Conservation (phyloP, 441 rosid genomes). For the Jatropha podagrica region DNA sequence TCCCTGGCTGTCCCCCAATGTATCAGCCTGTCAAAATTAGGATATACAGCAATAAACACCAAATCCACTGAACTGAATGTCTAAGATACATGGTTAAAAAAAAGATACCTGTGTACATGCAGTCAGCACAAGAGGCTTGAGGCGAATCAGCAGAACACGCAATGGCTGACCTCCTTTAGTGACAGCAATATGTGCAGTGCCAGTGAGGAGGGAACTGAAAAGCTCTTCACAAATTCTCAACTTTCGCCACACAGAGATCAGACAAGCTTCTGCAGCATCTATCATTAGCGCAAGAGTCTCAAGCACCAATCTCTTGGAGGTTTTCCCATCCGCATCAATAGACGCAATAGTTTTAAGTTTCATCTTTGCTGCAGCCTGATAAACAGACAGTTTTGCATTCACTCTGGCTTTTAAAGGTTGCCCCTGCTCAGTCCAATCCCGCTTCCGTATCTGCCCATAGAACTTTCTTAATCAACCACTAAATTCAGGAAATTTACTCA, state of each 20-base stretch:
- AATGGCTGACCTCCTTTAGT: conserved; percentile 89
- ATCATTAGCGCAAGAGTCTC: conserved; percentile 80
- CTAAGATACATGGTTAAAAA: conserved; percentile 17
- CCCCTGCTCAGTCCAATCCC: conserved; percentile 95
- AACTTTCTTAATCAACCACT: conserved; percentile 6
- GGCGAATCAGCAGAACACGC: conserved; percentile 89
- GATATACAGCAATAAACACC: conserved; percentile 17
- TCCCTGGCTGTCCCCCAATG: conserved; percentile 75
- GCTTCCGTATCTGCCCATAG: conserved; percentile 78
- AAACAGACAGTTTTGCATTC: conserved; percentile 77
- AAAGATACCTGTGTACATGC: conserved; percentile 82
- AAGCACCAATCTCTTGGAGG: conserved; percentile 79
- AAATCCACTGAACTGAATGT: background rate
- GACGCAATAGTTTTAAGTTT: conserved; percentile 70
- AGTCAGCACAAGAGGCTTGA: conserved; percentile 82
- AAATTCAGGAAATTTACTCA: background rate
- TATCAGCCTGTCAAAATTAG: conserved; percentile 67
- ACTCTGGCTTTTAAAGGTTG: conserved; percentile 75
- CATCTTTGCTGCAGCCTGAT: conserved; percentile 84
- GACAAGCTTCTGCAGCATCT: conserved; percentile 93
- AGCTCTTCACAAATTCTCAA: conserved; percentile 89
- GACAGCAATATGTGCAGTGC: conserved; percentile 81
- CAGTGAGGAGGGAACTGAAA: conserved; percentile 74
- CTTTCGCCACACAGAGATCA: conserved; percentile 93
- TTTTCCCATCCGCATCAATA: conserved; percentile 81